Evolutionary conservation across 2,329 filamentous ascomycete species (phyloP).

Genomic region (Colletotrichum aenigma): DNA sequence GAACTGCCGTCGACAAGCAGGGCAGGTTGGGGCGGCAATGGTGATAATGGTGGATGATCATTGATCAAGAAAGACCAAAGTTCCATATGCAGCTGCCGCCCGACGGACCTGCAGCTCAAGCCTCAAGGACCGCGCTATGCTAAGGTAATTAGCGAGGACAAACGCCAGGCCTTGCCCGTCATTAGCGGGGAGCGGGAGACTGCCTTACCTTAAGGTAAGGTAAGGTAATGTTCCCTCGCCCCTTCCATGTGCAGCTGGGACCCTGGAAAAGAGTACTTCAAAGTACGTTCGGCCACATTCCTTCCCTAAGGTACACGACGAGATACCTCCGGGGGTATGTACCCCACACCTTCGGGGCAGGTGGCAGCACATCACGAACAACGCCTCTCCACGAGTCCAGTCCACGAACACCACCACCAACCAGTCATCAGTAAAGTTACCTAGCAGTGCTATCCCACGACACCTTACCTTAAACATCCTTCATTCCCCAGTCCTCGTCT

Average conservation of each 20-base stretch:
- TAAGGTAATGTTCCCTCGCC: background rate
- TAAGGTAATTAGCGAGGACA: background rate
- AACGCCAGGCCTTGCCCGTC: background rate
- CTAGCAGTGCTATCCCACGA: background rate
- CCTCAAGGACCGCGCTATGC: background rate
- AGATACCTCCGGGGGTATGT: background rate
- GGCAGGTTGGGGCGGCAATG: background rate
- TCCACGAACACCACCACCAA: background rate
- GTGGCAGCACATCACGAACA: background rate
- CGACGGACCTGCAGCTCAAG: background rate
- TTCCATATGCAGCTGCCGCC: background rate
- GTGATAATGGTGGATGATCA: background rate
- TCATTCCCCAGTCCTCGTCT: background rate
- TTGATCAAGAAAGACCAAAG: background rate
- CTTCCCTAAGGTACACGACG: background rate
- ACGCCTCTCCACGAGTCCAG: conserved; percentile 1
- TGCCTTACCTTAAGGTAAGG: background rate
- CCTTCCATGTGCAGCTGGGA: background rate
- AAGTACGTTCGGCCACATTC: background rate
- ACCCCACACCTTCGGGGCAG: background rate
- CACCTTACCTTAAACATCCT: background rate
- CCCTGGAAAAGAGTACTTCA: conserved; percentile 1
- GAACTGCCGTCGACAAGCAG: background rate
- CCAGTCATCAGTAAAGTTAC: background rate
- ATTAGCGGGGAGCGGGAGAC: background rate